Base-by-base conservation (phyloP, 2,329 filamentous ascomycete species). In the Aaosphaeria arxii region DNA sequence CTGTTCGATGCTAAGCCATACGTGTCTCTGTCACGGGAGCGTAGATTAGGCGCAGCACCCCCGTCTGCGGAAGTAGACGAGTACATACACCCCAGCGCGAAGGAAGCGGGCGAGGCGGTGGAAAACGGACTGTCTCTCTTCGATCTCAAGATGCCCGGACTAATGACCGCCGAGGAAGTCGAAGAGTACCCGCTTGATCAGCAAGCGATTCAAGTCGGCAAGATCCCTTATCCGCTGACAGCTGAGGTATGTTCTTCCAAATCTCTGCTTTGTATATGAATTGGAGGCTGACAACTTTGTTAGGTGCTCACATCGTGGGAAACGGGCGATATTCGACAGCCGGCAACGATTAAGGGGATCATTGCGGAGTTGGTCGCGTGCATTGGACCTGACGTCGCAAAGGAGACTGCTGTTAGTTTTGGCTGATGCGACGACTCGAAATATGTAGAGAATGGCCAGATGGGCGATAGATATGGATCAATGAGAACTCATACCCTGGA, bases 361-460 rank as follows among this genome's bases (percentile, higher is more conserved):
- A 77, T 91, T 49, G 86, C 83, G 1, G 86, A 90, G 53, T 64
- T 90, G 44, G 80, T 84, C 4, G 85, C 86, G 4, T 80, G 81
- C 7, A 67, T 89, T 40, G 88, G 88, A 0, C 74, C 78, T 1
- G 81, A 85, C 40, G 63, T 86, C 43, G 74, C 82, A 40, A 70
- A 68, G 17, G 71, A 77, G 44, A 71, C 88, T 13, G 80, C 84
- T 39, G 67, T 90, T 11, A 80, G 86, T 57, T 79, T 87, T 44
- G 55, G 62, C 6, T 61, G 40, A 55, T 24, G 17, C 17, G 3
- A 3, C 3, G 2, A 3, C 17, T 24, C 17, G 17, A 24, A 24
- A 2, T 24, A 24, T 24, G 17, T 24, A 24, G 17, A 24, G 17
- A 3, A 5, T 5, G 43, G 7, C 2, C 9, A 28, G 7, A 24